Conservation (phyloP, 1,139 yeast genomes). For the Debaryomyces psychrophilus region DNA sequence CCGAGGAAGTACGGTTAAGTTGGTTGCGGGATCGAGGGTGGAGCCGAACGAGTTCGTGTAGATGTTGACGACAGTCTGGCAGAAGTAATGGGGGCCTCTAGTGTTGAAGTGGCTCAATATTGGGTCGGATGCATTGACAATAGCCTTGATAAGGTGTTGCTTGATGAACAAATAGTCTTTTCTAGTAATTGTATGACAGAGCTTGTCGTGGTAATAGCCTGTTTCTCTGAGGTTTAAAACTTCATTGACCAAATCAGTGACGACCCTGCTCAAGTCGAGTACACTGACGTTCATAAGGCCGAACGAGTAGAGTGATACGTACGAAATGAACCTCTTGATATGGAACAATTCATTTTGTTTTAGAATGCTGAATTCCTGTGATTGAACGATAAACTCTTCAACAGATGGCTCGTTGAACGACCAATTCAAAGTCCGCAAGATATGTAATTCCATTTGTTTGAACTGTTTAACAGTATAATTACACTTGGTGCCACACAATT, state of each 20-base stretch:
- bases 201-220: conserved; percentile 28
- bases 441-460: conserved; percentile 57
- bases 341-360: conserved; percentile 36
- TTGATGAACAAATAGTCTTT: conserved; percentile 36
- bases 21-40: neutral
- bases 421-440: conserved; percentile 65
- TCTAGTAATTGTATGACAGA: conserved; percentile 22
- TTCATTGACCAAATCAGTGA: conserved; percentile 44
- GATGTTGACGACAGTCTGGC: neutral
- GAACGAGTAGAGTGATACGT: conserved; percentile 38
- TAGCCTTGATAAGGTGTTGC: conserved; percentile 34
- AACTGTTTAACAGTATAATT: conserved; percentile 64
- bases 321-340: conserved; percentile 42
- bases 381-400: conserved; percentile 49
- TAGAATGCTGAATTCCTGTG: conserved; percentile 35
- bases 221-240: conserved; percentile 24
- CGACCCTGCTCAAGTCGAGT: conserved; percentile 38
- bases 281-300: conserved; percentile 40
- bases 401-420: conserved; percentile 59
- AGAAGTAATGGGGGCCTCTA: conserved; percentile 39
- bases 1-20: neutral
- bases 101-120: conserved; percentile 35
- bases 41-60: conserved; percentile 4
- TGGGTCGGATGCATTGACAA: conserved; percentile 38
- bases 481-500: conserved; percentile 60